Evolutionary conservation across 2,329 filamentous ascomycete genomes (phyloP), one percentile per base, ranked within the genome.

Genomic region (Alternaria ethzedia): DNA sequence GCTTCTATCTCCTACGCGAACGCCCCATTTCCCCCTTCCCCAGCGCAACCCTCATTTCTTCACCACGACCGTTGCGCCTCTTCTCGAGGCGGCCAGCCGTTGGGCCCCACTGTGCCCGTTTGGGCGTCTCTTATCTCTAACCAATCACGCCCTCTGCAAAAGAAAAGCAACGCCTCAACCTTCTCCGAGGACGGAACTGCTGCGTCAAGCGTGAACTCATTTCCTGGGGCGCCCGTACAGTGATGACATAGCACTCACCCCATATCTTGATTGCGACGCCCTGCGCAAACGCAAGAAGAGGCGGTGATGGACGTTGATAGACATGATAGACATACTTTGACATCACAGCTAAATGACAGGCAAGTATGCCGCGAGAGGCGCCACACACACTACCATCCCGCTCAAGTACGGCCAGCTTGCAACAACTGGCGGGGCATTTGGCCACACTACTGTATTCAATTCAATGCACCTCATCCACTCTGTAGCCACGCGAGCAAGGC

Each of bases 81-180:
- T 52, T 49, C 32, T 44, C 36, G 32, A 49, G 47, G 51, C 63
- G 57, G 59, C 61, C 52, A 56, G 47, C 54, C 61, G 62, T 57
- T 67, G 63, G 32, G 60, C 41, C 55, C 63, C 65, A 66, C 65
- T 28, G 30, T 52, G 30, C 60, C 56, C 46, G 26, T 64, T 58
- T 66, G 50, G 57, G 64, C 51, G 32, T 12, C 28, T 59, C 62
- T 74, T 77, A 75, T 76, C 74, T 70, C 65, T 69, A 60, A 50
- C 75, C 75, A 76, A 75, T 75, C 57, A 60, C 56, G 26, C 4
- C 25, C 26, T 43, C n/a, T 5, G 12, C 21, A 45, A 41, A 43
- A 32, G 23, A 30, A 51, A 59, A 30, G 28, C 50, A 59, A n/a
- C 32, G 30, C 21, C 51, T 47, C 21, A 17, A 25, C 49, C 47